Evolutionary conservation across 345 rosid species (phyloP).

Genomic region (Triadica sebifera): DNA sequence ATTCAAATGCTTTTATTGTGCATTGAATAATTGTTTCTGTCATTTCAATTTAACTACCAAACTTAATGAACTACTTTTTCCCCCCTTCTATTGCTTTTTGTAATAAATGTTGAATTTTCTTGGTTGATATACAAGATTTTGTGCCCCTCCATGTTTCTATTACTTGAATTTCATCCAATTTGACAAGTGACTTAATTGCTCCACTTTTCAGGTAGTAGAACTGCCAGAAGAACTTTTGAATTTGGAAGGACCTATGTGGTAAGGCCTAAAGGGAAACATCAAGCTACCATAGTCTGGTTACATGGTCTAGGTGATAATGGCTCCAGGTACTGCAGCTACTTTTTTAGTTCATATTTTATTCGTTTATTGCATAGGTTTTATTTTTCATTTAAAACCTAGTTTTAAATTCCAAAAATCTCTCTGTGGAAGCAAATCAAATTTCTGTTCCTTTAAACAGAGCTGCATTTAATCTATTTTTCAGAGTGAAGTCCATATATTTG

Average conservation of each 20-base stretch:
- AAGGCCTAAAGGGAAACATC: slow-evolving; percentile 49
- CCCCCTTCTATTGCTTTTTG: too few species aligned
- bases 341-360: not conserved
- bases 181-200: not conserved
- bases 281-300: slow-evolving; percentile 51
- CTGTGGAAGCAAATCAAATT: not conserved
- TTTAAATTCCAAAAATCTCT: slow-evolving; percentile 1
- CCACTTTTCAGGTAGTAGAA: slow-evolving; percentile 35
- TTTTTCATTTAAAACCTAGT: not conserved
- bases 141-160: not conserved
- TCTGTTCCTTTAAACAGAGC: not conserved
- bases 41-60: too few species aligned
- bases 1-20: not conserved
- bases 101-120: slow-evolving; percentile 6
- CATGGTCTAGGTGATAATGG: slow-evolving; percentile 57
- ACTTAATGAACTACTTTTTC: too few species aligned
- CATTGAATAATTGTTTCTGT: not conserved
- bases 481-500: not conserved
- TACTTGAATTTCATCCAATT: too few species aligned
- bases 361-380: not conserved
- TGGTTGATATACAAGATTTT: slow-evolving; percentile 14
- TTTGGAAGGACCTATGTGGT: slow-evolving; percentile 54
- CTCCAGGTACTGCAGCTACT: slow-evolving; percentile 33
- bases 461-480: slow-evolving; percentile 6
- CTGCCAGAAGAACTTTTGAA: slow-evolving; percentile 38